Evolutionary conservation across 768 basidiomycete species (phyloP), one percentile per base, ranked within the genome.

Genomic region (Tulasnella sp.): DNA sequence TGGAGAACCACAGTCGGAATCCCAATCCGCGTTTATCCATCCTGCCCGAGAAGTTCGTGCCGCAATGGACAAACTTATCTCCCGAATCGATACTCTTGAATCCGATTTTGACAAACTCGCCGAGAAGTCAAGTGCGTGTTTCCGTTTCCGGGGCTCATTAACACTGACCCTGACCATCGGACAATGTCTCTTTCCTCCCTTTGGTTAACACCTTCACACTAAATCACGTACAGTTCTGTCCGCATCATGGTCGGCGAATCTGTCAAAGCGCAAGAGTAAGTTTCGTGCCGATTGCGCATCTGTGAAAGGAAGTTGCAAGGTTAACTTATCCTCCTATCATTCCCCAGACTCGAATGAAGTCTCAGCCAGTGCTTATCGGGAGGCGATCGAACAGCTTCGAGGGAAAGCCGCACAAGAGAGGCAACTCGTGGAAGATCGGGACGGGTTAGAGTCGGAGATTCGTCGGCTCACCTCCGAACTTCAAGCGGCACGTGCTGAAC

Each of bases 21-120:
- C 73, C 17, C 73, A 74, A 74, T 74, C 73, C 12, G 36, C 73
- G 5, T 64, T 76, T 19, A 71, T 75, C 38, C 80, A 83, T 67
- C 90, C 93, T 49, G 85, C 95, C 2, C 84, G 84, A 34, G 90
- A 91, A 80, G 88, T 90, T 38, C 88, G 89, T 38, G 78, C 80
- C 6, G 84, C 87, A 2, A 83, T 97, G 40, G 90, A 92, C 78
- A 92, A 88, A 82, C 85, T 93, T 6, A 84, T 94, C 58, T 83
- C 82, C 39, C 91, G 89, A 82, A 93, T 97, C 89, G 93, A 97
- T 77, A 86, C 85, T 34, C 85, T 96, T 15, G 91, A 93, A 81
- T 82, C 88, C 0, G 91, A 91, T 1, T 96, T 97, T 80, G 95
- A 96, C 79, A 88, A 89, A 78, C 91, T 96, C 79, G 91, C 93